Conservation (phyloP, 2,329 filamentous ascomycete genomes). For the Tolypocladium endophyticum region DNA sequence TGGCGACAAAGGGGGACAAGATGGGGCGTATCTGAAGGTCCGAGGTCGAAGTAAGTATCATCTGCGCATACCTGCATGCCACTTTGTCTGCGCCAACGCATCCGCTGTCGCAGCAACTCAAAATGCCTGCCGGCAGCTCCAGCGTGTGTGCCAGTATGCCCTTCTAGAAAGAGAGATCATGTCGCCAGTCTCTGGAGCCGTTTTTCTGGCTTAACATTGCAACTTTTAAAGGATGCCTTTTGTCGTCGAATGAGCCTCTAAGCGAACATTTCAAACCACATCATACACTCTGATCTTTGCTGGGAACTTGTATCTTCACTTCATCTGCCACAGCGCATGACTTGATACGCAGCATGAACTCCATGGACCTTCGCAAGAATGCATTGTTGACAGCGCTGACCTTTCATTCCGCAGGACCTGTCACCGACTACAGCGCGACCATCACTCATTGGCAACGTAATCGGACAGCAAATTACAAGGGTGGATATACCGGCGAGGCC, state of each 20-base stretch:
- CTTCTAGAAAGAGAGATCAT: background rate
- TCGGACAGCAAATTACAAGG: conserved; percentile 58
- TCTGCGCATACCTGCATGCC: background rate
- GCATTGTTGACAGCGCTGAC: conserved; percentile 9
- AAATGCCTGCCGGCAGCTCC: background rate
- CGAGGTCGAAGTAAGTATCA: conserved; percentile 38
- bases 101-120: background rate
- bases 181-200: background rate
- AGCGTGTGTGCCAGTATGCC: no score
- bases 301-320: background rate
- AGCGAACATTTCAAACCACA: background rate
- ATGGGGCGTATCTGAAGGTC: conserved; percentile 36
- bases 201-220: background rate
- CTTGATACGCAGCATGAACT: conserved; percentile 1
- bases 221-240: background rate
- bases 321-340: background rate
- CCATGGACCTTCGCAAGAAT: conserved; percentile 2
- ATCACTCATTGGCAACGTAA: conserved; percentile 86
- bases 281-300: background rate
- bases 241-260: background rate
- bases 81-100: no score
- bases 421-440: conserved; percentile 87
- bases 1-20: conserved; percentile 29
- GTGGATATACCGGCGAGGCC: conserved; percentile 59
- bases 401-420: conserved; percentile 50